Conservation (phyloP, 2,329 filamentous ascomycete genomes). For the Coniochaeta sp. region DNA sequence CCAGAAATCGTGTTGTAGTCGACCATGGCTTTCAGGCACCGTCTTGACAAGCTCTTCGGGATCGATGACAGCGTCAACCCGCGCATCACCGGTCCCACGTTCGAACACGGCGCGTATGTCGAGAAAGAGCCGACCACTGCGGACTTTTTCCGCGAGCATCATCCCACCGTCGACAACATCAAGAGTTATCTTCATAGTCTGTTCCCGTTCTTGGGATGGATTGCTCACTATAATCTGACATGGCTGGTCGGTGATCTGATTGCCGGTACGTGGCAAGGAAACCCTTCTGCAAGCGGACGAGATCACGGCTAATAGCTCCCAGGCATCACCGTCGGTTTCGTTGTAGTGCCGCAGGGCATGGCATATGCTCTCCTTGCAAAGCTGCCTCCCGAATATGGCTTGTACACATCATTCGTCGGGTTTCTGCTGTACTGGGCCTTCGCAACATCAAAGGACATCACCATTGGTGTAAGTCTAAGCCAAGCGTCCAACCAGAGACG, state of each 20-base stretch:
- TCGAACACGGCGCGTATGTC: constrained; percentile 28
- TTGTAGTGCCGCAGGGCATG: constrained; percentile 54
- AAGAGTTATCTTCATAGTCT: constrained; percentile 39
- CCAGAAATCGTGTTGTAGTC: background rate
- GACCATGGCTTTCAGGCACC: constrained; percentile 1
- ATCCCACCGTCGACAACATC: constrained; percentile 40
- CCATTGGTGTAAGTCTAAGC: constrained; percentile 53
- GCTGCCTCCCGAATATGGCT: constrained; percentile 60
- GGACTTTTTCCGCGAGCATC: constrained; percentile 53
- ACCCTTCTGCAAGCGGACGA: background rate
- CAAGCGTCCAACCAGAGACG: background rate
- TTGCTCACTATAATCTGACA: constrained; percentile 60
- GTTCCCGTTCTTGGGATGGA: constrained; percentile 66
- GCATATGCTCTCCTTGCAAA: constrained; percentile 69
- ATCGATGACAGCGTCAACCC: constrained; percentile 4
- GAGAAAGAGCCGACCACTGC: constrained; percentile 60
- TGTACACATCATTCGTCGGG: constrained; percentile 79
- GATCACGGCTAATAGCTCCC: background rate
- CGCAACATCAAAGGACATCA: constrained; percentile 79
- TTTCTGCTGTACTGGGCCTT: constrained; percentile 78
- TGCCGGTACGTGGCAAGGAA: constrained; percentile 45
- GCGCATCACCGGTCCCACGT: constrained; percentile 15
- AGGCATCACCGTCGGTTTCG: constrained; percentile 57
- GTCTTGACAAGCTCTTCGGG: constrained; percentile 1
- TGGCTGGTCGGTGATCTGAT: constrained; percentile 70